These are phyloP conservation scores for Talaromyces wortmannii DNA, from an alignment of 495 filamentous ascomycete genomes.

Conservation along the genomic window DNA sequence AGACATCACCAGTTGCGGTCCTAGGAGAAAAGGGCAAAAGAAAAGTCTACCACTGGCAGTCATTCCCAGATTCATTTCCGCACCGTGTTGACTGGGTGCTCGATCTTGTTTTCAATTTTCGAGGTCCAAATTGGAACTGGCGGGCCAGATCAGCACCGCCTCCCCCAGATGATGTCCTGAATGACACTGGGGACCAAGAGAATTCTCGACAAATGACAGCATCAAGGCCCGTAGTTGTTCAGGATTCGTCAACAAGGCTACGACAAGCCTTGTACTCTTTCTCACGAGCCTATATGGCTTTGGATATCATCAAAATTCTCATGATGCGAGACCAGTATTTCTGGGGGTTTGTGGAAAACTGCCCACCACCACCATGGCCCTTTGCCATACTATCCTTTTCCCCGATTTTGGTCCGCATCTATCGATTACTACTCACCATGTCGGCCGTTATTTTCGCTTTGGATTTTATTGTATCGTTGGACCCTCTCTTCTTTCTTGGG, in stretches of 20 bases:
- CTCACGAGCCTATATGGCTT: conserved; percentile 47
- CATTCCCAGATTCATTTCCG: conserved; percentile 54
- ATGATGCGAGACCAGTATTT: conserved; percentile 77
- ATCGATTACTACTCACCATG: conserved; percentile 43
- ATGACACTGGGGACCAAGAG: conserved; percentile 1
- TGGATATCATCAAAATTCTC: conserved; percentile 60
- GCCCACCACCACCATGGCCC: conserved; percentile 34
- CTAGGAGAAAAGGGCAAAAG: background rate
- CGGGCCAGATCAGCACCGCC: conserved; percentile 52
- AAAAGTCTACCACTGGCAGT: conserved; percentile 53
- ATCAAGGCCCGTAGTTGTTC: background rate
- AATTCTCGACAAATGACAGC: conserved; percentile 14
- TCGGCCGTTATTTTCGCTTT: conserved; percentile 47
- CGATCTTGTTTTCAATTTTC: conserved; percentile 61
- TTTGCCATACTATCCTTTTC: conserved; percentile 30
- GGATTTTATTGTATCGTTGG: conserved; percentile 45
- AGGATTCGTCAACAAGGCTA: conserved; percentile 27
- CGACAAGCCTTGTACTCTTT: conserved; percentile 36
- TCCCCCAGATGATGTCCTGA: conserved; percentile 16
- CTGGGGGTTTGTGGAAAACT: conserved; percentile 34
- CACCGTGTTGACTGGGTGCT: conserved; percentile 66
- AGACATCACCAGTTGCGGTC: no score
- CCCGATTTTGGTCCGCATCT: conserved; percentile 31
- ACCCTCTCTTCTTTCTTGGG: conserved; percentile 48
- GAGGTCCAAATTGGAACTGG: conserved; percentile 77